These are phyloP conservation scores for Trichoderma lentiforme DNA, from an alignment of 2,329 filamentous ascomycete genomes.

Conservation along the genomic window DNA sequence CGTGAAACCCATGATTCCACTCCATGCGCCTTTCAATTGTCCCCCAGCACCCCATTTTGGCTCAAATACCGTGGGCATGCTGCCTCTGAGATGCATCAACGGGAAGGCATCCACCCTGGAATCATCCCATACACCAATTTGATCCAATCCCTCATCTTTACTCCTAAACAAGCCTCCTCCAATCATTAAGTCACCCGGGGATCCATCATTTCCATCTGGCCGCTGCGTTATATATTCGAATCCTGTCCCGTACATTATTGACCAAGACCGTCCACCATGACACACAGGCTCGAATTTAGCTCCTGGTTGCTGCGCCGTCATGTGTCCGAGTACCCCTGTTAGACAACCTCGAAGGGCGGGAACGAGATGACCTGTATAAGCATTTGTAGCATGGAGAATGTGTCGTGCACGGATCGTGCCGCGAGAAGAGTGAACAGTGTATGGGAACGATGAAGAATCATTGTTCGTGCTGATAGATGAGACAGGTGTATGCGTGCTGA, in stretches of 20 bases:
- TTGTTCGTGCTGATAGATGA: conserved; percentile 25
- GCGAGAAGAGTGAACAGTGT: conserved; percentile 43
- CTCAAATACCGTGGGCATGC: conserved; percentile 42
- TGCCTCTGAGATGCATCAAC: conserved; percentile 39
- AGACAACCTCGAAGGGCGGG: conserved; percentile 46
- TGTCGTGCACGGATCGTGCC: conserved; percentile 46
- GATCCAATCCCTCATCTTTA: conserved; percentile 40
- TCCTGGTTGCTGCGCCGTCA: conserved; percentile 48
- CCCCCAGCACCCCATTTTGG: conserved; percentile 34
- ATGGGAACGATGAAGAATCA: conserved; percentile 28
- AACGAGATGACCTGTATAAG: conserved; percentile 48
- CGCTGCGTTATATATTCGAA: conserved; percentile 54
- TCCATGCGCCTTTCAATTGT: conserved; percentile 44
- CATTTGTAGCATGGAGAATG: conserved; percentile 58
- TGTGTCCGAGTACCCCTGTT: conserved; percentile 45
- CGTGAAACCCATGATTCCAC: conserved; percentile 46
- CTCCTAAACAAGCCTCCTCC: conserved; percentile 51
- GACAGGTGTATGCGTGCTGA: conserved; percentile 40
- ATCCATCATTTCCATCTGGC: conserved; percentile 30
- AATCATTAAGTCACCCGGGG: conserved; percentile 48
- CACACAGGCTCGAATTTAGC: conserved; percentile 27
- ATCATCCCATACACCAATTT: conserved; percentile 49
- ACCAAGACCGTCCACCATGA: conserved; percentile 46
- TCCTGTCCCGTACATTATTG: conserved; percentile 43
- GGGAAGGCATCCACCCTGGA: conserved; percentile 37